Conservation (phyloP, 2,329 filamentous ascomycete species). For the Chaetothyriales sp. region DNA sequence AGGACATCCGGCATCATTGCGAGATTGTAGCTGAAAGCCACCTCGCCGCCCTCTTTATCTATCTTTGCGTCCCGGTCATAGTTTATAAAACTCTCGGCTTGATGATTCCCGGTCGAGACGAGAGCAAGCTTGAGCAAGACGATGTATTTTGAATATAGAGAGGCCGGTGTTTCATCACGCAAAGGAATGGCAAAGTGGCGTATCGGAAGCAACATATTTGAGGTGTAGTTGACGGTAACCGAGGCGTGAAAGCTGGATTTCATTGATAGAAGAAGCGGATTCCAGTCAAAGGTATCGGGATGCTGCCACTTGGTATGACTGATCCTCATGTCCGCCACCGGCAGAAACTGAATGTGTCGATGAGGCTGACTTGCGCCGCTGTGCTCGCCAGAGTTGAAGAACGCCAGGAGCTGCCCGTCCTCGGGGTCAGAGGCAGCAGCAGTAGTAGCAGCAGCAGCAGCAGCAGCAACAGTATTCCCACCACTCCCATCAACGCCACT, state of each 20-base stretch:
- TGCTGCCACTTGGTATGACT: constrained; percentile 22
- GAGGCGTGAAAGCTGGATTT: background rate
- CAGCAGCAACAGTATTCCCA: too few relatives aligned
- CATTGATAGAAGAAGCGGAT: constrained; percentile 21
- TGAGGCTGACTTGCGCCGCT: constrained; percentile 35
- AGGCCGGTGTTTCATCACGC: constrained; percentile 8
- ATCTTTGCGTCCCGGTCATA: constrained; percentile 4
- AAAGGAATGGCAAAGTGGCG: constrained; percentile 14
- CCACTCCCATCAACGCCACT: too few relatives aligned
- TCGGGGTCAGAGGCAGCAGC: background rate
- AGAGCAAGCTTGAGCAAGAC: constrained; percentile 29
- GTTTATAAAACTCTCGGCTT: constrained; percentile 1
- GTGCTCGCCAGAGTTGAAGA: constrained; percentile 35
- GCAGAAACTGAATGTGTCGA: constrained; percentile 34
- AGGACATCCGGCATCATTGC: constrained; percentile 40
- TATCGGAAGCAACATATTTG: constrained; percentile 4
- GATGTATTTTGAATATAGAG: constrained; percentile 25
- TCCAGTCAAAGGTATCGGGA: constrained; percentile 24
- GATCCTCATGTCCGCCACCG: constrained; percentile 30
- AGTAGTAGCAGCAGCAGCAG: too few relatives aligned
- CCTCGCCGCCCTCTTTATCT: constrained; percentile 7
- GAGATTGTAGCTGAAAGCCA: constrained; percentile 42
- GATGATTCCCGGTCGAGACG: constrained; percentile 1
- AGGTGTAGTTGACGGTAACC: background rate
- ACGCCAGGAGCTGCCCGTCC: constrained; percentile 28